Base-by-base conservation (phyloP, 176 grass and related monocot species). In the Guadua angustifolia region DNA sequence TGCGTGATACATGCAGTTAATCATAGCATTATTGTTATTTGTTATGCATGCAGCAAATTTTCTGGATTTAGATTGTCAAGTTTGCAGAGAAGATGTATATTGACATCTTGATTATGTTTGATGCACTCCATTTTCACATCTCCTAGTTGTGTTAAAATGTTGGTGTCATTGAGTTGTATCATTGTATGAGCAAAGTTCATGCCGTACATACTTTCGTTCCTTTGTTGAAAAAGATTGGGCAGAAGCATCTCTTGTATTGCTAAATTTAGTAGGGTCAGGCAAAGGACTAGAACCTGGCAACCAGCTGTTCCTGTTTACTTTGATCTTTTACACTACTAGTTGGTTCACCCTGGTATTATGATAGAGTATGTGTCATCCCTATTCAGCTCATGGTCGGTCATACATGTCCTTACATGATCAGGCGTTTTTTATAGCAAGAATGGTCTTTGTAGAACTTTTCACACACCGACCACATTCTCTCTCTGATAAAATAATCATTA, bases 71-170 rank as follows among this genome's bases (percentile, higher is more conserved):
- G 18, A 24, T n/a, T 52, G 35, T 73, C 46, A 73, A 22, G 3
- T 76, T 75, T 87, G 26, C 33, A 21, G 40, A 82, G 53, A 69
- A 69, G 50, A n/a, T 74, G 56, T 83, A 44, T 53, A 63, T 26
- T 49, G 58, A 12, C 14, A 56, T 69, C 62, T 79, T 64, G 14
- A 58, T 75, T 66, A 47, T 81, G 18, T 43, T 55, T 75, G 15
- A 21, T 82, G 60, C 61, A 60, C 19, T 29, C 10, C 61, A 67
- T 75, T 38, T 13, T 18, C 44, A 38, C 69, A 18, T 45, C 60
- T 13, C n/a, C 1, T 66, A 66, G 38, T 40, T 5, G 5, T 11
- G 6, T 44, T 29, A 26, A 50, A 29, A 61, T 73, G 26, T 17
- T 10, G 17, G 45, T 72, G 24, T 4, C 58, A 63, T 60, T 22